Evolutionary conservation across 306 rosid genomes (phyloP).

Genomic region (Cicer arietinum): DNA sequence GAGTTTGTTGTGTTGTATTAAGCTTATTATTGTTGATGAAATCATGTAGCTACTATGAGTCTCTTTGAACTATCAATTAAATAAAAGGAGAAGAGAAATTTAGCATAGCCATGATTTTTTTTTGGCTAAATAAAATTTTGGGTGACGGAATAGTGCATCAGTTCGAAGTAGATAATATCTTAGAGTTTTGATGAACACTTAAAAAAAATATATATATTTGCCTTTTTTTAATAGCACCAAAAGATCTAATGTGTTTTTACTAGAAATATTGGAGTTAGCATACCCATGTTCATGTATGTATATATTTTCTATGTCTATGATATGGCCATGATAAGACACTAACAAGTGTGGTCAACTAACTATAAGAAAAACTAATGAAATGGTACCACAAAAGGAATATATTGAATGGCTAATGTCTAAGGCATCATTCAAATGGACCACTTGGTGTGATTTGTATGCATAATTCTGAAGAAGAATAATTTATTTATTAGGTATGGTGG

Average conservation of each 20-base stretch:
- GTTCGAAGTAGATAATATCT: too few relatives aligned
- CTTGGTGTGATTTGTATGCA: background rate
- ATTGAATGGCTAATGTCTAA: constrained; percentile 13
- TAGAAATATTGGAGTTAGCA: background rate
- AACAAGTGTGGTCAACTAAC: background rate
- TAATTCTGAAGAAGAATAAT: background rate
- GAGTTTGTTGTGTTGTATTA: constrained; percentile 23
- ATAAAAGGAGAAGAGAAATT: constrained; percentile 2
- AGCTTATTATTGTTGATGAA: constrained; percentile 26
- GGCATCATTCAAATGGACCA: background rate
- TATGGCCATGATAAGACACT: background rate
- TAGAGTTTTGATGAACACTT: too few relatives aligned
- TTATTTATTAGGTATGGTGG: background rate
- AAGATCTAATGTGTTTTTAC: too few relatives aligned
- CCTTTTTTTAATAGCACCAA: too few relatives aligned
- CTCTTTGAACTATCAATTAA: background rate
- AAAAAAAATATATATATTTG: too few relatives aligned
- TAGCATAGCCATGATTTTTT: background rate
- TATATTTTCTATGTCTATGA: background rate
- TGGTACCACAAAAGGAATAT: constrained; percentile 10
- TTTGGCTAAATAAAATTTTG: too few relatives aligned
- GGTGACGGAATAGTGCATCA: too few relatives aligned
- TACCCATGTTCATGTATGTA: background rate
- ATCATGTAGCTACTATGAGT: background rate
- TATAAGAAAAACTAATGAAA: constrained; percentile 2